These are phyloP conservation scores for Ogataea thermomethanolica DNA, from an alignment of 805 yeast species.

Conservation along the genomic window DNA sequence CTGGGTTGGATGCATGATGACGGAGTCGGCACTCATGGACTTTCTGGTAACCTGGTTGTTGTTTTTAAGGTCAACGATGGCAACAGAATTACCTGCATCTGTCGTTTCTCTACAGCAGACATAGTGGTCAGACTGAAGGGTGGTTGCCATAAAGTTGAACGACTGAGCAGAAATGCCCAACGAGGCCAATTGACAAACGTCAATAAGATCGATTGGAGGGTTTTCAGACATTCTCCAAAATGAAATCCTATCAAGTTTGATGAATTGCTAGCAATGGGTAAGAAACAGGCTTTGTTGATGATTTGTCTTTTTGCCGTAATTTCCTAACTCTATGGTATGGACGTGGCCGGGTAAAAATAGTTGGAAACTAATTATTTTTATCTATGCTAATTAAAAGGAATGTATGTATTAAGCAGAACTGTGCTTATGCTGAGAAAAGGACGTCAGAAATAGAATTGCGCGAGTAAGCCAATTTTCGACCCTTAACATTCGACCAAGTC, in stretches of 20 bases:
- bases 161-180: slow-evolving; percentile 83
- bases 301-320: slow-evolving; percentile 17
- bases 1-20: slow-evolving; percentile 91
- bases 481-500: slow-evolving; percentile 43
- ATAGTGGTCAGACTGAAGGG: slow-evolving; percentile 88
- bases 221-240: slow-evolving; percentile 42
- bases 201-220: slow-evolving; percentile 95
- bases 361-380: neutral
- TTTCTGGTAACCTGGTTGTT: slow-evolving; percentile 80
- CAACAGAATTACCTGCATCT: slow-evolving; percentile 78
- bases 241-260: slow-evolving; percentile 8
- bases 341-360: slow-evolving; percentile 10
- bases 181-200: slow-evolving; percentile 82
- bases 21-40: slow-evolving; percentile 95
- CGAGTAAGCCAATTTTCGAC: too few relatives aligned
- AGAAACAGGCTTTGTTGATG: slow-evolving; percentile 12
- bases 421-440: slow-evolving; percentile 4
- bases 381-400: neutral
- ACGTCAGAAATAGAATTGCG: slow-evolving; percentile 1
- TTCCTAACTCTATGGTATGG: neutral
- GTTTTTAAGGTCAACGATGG: slow-evolving; percentile 80
- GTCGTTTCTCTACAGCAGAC: slow-evolving; percentile 73
- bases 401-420: neutral
- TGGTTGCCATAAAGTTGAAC: slow-evolving; percentile 89
- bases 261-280: slow-evolving; percentile 5